Base-by-base conservation (phyloP, 1,284 basidiomycete species). In the Melampsora larici-populina region DNA sequence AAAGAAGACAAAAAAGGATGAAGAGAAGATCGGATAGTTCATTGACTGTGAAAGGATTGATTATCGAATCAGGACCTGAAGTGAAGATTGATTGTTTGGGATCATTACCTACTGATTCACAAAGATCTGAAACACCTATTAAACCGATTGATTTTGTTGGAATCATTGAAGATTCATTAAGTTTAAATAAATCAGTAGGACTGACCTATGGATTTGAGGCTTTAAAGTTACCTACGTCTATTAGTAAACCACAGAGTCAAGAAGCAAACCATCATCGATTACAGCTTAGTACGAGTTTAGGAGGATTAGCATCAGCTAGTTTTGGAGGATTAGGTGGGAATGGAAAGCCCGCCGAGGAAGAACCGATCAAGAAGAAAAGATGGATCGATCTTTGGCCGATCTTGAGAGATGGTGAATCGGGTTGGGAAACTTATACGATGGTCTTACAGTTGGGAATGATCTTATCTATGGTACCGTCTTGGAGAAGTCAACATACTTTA, bases 311-410 rank as follows among this genome's bases (percentile, higher is more conserved):
- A 29, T 40, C 60, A 31, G 58, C 24, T 21, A 31, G 36, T 24
- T 62, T 62, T 60, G 70, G 40, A 17, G 40, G 40, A 13, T 58
- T 58, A 58, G n/a, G 55, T 58, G 7, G n/a, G 2, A 7, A 58
- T n/a, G n/a, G 29, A n/a, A 29, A 24, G 55, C n/a, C n/a, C n/a
- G 13, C n/a, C 1, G 55, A 24, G 8, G 55, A 58, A 58, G 55
- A 58, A 29, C 7, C 2, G 29, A 8, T 9, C 7, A 17, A 18
- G 8, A 58, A n/a, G 7, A 55, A 64, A 55, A 26, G 51, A 43
- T 75, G 73, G 73, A 75, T 75, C 29, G 73, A 75, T 75, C 73
- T 75, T 26, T 75, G 73, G 73, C 73, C 73, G 43, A 68, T 75
- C 51, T 43, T 75, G 29, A 63, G 73, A 24, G 73, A 67, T 17